Percentiles rank a stretch among this genome's conserved stretches.
phyloP scores from a whole-genome alignment of 768 basidiomycete species.

The Amanita rubescens region DNA sequence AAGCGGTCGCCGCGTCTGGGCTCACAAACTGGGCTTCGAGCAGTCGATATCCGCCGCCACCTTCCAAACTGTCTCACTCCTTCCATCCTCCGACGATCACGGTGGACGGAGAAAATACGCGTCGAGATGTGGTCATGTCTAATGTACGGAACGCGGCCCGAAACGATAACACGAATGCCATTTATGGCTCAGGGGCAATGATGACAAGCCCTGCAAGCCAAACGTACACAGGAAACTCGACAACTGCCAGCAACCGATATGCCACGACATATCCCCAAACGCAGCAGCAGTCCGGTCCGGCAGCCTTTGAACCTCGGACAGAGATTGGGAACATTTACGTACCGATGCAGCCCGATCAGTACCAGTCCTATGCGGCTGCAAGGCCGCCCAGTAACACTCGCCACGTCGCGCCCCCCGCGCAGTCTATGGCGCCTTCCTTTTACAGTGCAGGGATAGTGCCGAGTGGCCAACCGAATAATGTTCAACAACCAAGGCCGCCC shows the following conservation, averaged over 20 bases:
- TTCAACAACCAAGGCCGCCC: conserved; percentile 34
- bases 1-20: conserved; percentile 62
- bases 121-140: conserved; percentile 73
- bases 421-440: conserved; percentile 56
- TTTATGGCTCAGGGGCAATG: conserved; percentile 41
- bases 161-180: conserved; percentile 32
- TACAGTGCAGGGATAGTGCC: conserved; percentile 58
- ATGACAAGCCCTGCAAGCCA: conserved; percentile 69
- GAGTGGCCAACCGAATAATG: conserved; percentile 32
- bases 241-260: conserved; percentile 55
- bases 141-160: conserved; percentile 63
- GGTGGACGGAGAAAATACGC: conserved; percentile 49
- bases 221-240: conserved; percentile 49
- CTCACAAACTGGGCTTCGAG: conserved; percentile 45
- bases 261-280: conserved; percentile 45
- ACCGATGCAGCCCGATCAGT: conserved; percentile 81
- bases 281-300: conserved; percentile 30
- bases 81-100: conserved; percentile 62
- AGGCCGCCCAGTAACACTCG: conserved; percentile 29
- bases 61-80: conserved; percentile 56
- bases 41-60: conserved; percentile 52
- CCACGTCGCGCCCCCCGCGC: conserved; percentile 43
- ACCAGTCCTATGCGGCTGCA: conserved; percentile 43
- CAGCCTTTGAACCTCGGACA: conserved; percentile 51
- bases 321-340: conserved; percentile 68